Base-by-base conservation (phyloP, 179 eudicot genomes). In the Vitellaria paradoxa region DNA sequence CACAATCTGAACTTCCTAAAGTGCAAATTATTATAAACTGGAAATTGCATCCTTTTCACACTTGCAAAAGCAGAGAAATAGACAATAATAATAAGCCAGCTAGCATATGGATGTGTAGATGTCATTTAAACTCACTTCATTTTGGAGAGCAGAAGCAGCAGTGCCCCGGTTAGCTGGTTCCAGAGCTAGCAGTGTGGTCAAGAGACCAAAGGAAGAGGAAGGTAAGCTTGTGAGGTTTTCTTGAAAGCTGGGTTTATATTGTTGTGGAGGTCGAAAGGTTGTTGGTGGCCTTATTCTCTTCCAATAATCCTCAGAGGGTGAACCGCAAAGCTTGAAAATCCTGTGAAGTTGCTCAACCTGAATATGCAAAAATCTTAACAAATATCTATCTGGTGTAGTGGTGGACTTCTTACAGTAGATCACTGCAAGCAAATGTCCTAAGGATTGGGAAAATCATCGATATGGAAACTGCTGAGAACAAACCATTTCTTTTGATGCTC, bases 301-400 rank as follows among this genome's bases (percentile, higher is more conserved):
- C 89, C 89, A 87, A 17, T 87, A 87, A 20, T 87, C 86, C 57
- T 87, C 89, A 2, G 86, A 65, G 0, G 87, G 86, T 23, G 89
- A 79, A 37, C 87, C 89, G 77, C 89, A 84, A 56, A 87, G 87
- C 83, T 87, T 85, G 78, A 84, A 87, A 3, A 87, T 87, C 84
- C 68, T 79, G 56, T 87, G 89, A 68, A 87, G 86, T 57, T 84
- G 89, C 70, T 87, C 89, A 66, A 87, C 83, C 89, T 87, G 74
- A 55, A 57, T 56, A 50, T 55, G 42, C 50, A 60, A 67, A 7
- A 52, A 70, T 9, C 9, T 8, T 30, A 30, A 30, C 37, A 30
- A 30, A 30, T 0, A 30, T 30, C 2, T 30, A 30, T 30, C 11
- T 18, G 3, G 47, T n/a, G 20, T 1, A 61, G 20, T 26, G 23